Conservation (phyloP, 2,329 filamentous ascomycete genomes). For the Aspergillus fructus region DNA sequence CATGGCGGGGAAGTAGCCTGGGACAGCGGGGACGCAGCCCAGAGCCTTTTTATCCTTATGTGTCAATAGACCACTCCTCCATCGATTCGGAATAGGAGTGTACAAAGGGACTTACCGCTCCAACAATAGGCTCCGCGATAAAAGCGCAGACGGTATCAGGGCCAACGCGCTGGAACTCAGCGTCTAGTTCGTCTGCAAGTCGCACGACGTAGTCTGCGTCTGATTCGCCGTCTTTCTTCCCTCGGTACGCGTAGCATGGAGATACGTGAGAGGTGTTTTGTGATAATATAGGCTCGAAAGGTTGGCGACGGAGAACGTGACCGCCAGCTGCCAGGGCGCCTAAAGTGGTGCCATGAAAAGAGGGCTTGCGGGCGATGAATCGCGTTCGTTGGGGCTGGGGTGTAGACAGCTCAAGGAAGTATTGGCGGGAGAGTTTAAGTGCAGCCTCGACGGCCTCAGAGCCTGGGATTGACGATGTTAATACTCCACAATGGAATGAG, state of each 20-base stretch:
- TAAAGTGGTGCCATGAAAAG: constrained; percentile 71
- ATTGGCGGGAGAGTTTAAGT: constrained; percentile 67
- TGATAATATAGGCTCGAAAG: constrained; percentile 62
- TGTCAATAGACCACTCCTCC: background rate
- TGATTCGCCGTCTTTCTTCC: constrained; percentile 52
- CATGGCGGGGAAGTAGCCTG: constrained; percentile 70
- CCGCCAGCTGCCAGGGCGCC: constrained; percentile 66
- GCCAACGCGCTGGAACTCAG: constrained; percentile 63
- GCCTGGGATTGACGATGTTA: constrained; percentile 37
- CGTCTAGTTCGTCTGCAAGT: constrained; percentile 65
- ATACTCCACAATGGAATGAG: background rate
- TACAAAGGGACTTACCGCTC: constrained; percentile 54
- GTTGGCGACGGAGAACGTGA: constrained; percentile 58
- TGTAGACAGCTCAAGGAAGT: constrained; percentile 57
- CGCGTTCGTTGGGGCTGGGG: constrained; percentile 55
- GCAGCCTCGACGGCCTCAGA: constrained; percentile 70
- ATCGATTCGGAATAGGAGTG: background rate
- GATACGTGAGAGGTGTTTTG: constrained; percentile 61
- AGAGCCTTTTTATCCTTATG: constrained; percentile 50
- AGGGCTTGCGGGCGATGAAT: constrained; percentile 65
- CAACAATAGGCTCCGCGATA: constrained; percentile 70
- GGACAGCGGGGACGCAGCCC: constrained; percentile 65
- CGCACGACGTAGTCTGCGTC: constrained; percentile 60
- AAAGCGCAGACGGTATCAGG: constrained; percentile 69
- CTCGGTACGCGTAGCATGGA: constrained; percentile 66